Conservation (phyloP, 2,329 filamentous ascomycete genomes). For the Fusarium beomiforme region DNA sequence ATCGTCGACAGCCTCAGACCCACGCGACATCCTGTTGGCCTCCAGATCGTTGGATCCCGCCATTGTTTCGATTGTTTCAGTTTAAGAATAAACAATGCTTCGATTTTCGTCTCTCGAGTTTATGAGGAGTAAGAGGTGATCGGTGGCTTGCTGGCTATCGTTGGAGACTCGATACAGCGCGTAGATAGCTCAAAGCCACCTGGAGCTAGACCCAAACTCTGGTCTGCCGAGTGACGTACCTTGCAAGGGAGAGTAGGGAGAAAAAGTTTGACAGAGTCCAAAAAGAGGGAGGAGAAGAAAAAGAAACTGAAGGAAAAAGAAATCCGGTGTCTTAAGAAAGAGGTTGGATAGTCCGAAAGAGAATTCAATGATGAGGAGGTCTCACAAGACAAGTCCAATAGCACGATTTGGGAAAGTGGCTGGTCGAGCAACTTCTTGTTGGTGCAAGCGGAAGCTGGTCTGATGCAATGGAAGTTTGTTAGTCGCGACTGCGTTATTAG, state of each 20-base stretch:
- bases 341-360: constrained; percentile 1
- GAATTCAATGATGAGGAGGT: constrained; percentile 7
- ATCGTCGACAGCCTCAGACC: neutral
- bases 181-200: constrained; percentile 16
- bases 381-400: constrained; percentile 10
- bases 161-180: constrained; percentile 7
- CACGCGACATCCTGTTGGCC: constrained; percentile 6
- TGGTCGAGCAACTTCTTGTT: constrained; percentile 4
- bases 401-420: constrained; percentile 19
- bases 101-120: neutral
- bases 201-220: constrained; percentile 21
- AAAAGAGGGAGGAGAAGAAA: neutral
- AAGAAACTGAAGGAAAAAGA: neutral
- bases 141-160: constrained; percentile 6
- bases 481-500: constrained; percentile 11
- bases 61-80: constrained; percentile 19
- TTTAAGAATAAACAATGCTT: neutral
- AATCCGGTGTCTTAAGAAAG: neutral
- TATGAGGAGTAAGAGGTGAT: neutral
- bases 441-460: neutral
- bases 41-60: constrained; percentile 22
- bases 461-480: neutral
- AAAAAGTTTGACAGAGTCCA: neutral
- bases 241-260: neutral
- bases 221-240: constrained; percentile 13